Base-by-base conservation (phyloP, 495 filamentous ascomycete genomes). In the Daldinia childiae region DNA sequence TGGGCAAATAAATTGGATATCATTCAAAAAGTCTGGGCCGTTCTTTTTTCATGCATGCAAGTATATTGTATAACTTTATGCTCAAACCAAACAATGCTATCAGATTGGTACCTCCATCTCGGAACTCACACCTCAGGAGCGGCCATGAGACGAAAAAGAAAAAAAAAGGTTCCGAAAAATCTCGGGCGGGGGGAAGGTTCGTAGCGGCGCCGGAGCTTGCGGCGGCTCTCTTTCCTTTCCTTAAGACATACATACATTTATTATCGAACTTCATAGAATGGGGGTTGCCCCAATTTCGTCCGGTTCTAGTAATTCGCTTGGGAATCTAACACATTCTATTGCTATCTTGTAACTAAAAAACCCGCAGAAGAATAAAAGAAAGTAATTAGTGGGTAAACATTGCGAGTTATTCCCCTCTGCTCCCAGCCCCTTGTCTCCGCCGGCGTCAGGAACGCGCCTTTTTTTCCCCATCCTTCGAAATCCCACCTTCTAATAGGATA, bases 141-240 rank as follows among this genome's bases (percentile, higher is more conserved):
- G 7, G 30, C 8, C 14, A 57, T 30, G 17, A 21, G 19, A 57
- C 34, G 29, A 32, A n/a, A 57, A 57, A 7, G 14, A 32, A 2
- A 36, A 36, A 36, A 21, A 36, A 19, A 48, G 3, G 17, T 21
- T 19, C 43, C 26, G 32, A 57, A 19, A 36, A 36, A 32, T 57
- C 36, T 19, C 54, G 30, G 54, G 29, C 52, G 51, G 29, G 59
- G 14, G 32, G 26, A 58, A 58, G 6, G 34, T 60, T 14, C 43
- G 24, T 55, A 45, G 38, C 69, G 55, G 64, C 54, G 50, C 59
- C 69, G 64, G 52, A 26, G n/a, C 32, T 60, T 72, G 60, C 69
- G 69, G 60, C 69, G 64, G 64, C 64, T 64, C 64, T 60, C 39
- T 51, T 32, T 27, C 50, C 11, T 2, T 24, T 27, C 36, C 11